Evolutionary conservation across 2,329 filamentous ascomycete species (phyloP), one percentile per base, ranked within the genome.

Genomic region (Neofusicoccum cordaticola): DNA sequence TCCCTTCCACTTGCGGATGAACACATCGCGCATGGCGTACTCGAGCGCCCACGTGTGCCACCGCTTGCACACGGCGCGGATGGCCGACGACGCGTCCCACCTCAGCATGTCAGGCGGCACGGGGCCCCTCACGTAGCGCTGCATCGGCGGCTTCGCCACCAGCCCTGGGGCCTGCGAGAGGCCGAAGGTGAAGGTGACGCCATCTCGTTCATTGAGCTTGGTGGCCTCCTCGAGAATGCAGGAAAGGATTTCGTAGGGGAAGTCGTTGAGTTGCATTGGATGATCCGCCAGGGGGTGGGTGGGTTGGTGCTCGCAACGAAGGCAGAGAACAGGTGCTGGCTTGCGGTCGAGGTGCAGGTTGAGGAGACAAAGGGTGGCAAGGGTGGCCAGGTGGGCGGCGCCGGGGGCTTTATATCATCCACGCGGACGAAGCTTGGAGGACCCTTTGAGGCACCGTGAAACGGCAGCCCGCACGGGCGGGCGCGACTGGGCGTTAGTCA

Each of bases 11-110:
- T 79, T 76, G 47, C 81, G 79, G 67, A 85, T 80, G 68, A 83
- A 84, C 60, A 85, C 73, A 57, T 82, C 79, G 69, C 79, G 80
- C 70, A 85, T 73, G 65, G 82, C 80, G 72, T 83, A 83, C 44
- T 77, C 75, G 66, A 84, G 71, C 19, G 82, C 78, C 83, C 83
- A 85, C 60, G 83, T 77, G 69, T 84, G 83, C 83, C 83, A 85
- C 66, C 71, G 69, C 63, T 75, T 76, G 74, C 81, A 83, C 34
- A 83, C 82, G 13, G 79, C 77, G 47, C 83, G 80, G 58, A 85
- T 78, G 15, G 79, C 74, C 37, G 77, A 73, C 27, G 81, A 82
- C 39, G 82, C 77, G 67, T 83, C 81, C 83, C 83, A 85, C 66
- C 80, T 79, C 56, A 84, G 74, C 60, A 81, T 77, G 71, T 84